Base-by-base conservation (phyloP, 139 green algal species). In the Coelastrella sp. region DNA sequence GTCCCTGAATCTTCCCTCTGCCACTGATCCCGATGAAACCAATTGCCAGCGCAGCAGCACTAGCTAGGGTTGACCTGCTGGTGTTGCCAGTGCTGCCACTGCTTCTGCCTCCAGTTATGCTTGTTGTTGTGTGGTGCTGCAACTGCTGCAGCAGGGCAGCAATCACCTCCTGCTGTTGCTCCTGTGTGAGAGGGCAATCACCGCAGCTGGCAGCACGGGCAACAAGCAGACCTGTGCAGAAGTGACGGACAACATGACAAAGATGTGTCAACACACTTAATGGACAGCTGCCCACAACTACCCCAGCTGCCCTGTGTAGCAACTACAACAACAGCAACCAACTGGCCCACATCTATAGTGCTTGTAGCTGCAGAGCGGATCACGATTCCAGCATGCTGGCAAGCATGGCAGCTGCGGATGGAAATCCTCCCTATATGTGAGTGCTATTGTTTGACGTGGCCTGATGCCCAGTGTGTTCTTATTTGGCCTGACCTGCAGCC, bases 41-140 rank as follows among this genome's bases (percentile, higher is more conserved):
- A 12, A 95, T 76, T 7, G 92, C 90, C 14, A 86, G 15, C 7
- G 93, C 93, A 35, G 92, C 91, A 19, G 79, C 56, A 24, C 87
- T 90, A 6, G 92, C 94, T 49, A 93, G 25, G 24, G 58, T 65
- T 8, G 24, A 25, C 9, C 78, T 12, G 61, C 74, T 82, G 76
- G 24, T 90, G 78, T 25, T 74, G 70, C 27, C 88, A 61, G 56
- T 81, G 75, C 59, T 58, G 73, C 5, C 68, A 15, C 75, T 75
- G 49, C 76, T 19, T 22, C 72, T 59, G 66, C 84, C 11, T 20
- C 58, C 24, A 59, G 80, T n/a, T 6, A 8, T 19, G 66, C 84
- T 56, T 0, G 56, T 27, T 24, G 19, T 73, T 3, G 86, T 35
- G 60, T 59, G 60, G n/a, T 60, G 84, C 68, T 58, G 80, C 24